Conservation (phyloP, 192 early-diverging fungal species). For the Rhizophagus clarus region DNA sequence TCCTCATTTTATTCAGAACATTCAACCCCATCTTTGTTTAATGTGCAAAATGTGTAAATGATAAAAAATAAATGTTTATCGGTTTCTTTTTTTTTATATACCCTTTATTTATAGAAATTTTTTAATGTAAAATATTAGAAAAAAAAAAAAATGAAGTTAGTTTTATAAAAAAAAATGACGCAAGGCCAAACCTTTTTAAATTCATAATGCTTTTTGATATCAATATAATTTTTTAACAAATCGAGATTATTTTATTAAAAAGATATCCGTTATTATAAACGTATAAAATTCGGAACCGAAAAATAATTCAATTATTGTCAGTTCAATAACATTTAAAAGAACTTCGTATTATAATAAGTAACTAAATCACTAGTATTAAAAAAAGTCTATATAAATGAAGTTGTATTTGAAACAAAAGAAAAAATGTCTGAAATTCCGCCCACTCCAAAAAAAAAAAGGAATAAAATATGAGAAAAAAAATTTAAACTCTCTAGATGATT, state of each 20-base stretch:
- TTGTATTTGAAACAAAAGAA: not conserved
- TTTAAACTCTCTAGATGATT: not conserved
- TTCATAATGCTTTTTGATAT: no score
- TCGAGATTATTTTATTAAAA: no score
- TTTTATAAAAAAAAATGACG: no score
- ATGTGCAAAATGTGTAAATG: not conserved
- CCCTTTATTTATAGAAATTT: no score
- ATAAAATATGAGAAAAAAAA: not conserved
- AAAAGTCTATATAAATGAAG: not conserved
- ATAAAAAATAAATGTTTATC: no score
- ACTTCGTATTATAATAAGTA: not conserved
- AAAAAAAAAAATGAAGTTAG: no score
- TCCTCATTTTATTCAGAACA: not conserved
- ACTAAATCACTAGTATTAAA: not conserved
- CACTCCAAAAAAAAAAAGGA: not conserved
- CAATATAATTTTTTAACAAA: no score
- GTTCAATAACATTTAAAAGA: not conserved
- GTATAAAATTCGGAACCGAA: not conserved
- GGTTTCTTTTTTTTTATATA: not conserved
- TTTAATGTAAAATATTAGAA: no score
- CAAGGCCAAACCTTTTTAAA: no score
- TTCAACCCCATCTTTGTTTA: not conserved
- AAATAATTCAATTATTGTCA: not conserved
- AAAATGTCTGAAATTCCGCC: not conserved
- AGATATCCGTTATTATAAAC: no score